A percentile compares a stretch with the other conserved stretches of the same genome.
Evolutionary conservation across 2,329 filamentous ascomycete genomes (phyloP).

Genomic region (Alternaria sp.): DNA sequence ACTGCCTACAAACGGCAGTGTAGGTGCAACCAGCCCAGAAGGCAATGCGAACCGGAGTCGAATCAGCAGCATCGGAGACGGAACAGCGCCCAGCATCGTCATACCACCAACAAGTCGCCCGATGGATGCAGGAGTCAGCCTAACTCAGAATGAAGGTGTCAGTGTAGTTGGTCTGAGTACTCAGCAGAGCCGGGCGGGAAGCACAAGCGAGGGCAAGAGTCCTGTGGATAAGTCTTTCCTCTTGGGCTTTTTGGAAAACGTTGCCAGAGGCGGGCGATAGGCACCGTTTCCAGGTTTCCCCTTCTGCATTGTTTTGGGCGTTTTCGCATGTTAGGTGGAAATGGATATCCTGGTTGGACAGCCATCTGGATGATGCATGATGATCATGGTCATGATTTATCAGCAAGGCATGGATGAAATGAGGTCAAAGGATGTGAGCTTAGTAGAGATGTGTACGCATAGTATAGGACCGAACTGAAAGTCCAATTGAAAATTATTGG

Average conservation of each 20-base stretch:
- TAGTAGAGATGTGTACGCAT: neutral
- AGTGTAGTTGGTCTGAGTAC: conserved; percentile 6
- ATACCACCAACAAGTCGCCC: conserved; percentile 29
- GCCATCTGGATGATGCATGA: neutral
- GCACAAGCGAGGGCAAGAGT: conserved; percentile 36
- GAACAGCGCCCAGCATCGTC: conserved; percentile 24
- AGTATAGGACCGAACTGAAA: neutral
- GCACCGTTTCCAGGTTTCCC: neutral
- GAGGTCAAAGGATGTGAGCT: neutral
- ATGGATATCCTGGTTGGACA: neutral
- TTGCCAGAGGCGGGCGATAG: conserved; percentile 47
- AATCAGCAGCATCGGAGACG: conserved; percentile 48
- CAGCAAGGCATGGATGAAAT: neutral
- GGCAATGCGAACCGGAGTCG: conserved; percentile 38
- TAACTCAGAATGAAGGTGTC: conserved; percentile 4
- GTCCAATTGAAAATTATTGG: neutral
- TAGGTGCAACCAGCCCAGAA: conserved; percentile 36
- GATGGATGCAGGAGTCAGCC: neutral
- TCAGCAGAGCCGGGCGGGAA: conserved; percentile 9
- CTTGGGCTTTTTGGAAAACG: conserved; percentile 74
- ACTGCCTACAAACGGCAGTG: conserved; percentile 38
- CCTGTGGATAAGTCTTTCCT: conserved; percentile 79
- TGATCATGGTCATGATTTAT: neutral
- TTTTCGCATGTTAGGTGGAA: neutral
- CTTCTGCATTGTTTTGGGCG: neutral